A percentile compares a stretch with the other conserved stretches of the same genome.
phyloP scores from a whole-genome alignment of 2,329 filamentous ascomycete genomes.

The Aspergillus sp. region DNA sequence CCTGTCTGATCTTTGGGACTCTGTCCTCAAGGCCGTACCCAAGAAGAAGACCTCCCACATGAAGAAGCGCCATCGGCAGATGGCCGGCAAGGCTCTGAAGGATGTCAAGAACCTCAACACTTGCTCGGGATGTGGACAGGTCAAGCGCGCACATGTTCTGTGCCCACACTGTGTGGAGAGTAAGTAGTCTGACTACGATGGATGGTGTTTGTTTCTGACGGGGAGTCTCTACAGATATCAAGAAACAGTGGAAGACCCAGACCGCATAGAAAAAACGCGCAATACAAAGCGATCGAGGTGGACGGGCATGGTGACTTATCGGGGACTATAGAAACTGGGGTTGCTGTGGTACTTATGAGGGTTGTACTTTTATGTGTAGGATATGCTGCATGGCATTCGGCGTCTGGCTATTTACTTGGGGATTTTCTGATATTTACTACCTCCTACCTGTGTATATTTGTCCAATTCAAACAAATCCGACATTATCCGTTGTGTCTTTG shows the following conservation, averaged over 20 bases:
- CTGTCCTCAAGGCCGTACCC: slow-evolving; percentile 83
- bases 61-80: slow-evolving; percentile 88
- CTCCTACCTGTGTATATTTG: slow-evolving; percentile 2
- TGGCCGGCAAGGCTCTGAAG: slow-evolving; percentile 93
- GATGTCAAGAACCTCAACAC: slow-evolving; percentile 84
- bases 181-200: slow-evolving; percentile 47
- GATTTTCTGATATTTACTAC: slow-evolving; percentile 13
- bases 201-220: neutral
- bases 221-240: slow-evolving; percentile 36
- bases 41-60: slow-evolving; percentile 99
- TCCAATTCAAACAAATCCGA: neutral
- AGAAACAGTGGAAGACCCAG: slow-evolving; percentile 43
- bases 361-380: slow-evolving; percentile 26
- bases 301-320: too few species aligned
- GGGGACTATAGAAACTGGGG: neutral
- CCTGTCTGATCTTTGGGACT: slow-evolving; percentile 88
- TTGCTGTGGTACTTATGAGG: slow-evolving; percentile 3
- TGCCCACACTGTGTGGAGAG: slow-evolving; percentile 84
- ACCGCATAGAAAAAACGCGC: slow-evolving; percentile 22
- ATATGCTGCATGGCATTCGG: slow-evolving; percentile 37
- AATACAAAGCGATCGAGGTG: neutral
- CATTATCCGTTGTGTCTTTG: neutral
- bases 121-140: slow-evolving; percentile 82
- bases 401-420: slow-evolving; percentile 30
- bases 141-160: slow-evolving; percentile 83